Base-by-base conservation (phyloP, 2,329 filamentous ascomycete species). In the Botrytis tulipae region DNA sequence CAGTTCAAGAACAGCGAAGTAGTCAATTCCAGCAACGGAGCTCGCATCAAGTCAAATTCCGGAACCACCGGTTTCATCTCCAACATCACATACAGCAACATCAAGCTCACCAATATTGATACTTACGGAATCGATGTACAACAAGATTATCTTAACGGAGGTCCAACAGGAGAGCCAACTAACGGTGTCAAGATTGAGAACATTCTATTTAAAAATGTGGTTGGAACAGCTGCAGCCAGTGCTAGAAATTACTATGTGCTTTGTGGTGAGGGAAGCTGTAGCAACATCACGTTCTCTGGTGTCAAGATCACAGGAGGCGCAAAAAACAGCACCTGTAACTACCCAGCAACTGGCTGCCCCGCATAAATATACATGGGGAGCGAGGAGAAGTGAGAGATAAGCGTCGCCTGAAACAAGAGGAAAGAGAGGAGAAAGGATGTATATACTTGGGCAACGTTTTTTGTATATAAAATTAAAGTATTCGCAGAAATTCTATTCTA, bases 91-190 rank as follows among this genome's bases (percentile, higher is more conserved):
- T 87, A 85, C 81, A 80, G 82, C 74, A 84, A 85, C 77, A 86
- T 87, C 75, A 81, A 80, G 6, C 77, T 87, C 59, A 80, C 79
- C 51, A 82, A 82, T 70, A 85, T 86, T 75, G 78, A 81, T 46
- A 82, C 83, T 74, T 86, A 87, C 77, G 85, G 85, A 29, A 85
- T 87, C 73, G 85, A 85, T 74, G 82, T 87, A 60, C 82, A 86
- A 80, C 85, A 87, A 80, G 86, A 87, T 77, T 87, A 87, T 76
- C 77, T 85, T 71, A 87, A 87, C 76, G 86, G 83, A 20, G 82
- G 83, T 6, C 78, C 83, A 8, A 83, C 81, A 10, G 83, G 83
- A 1, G 74, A 75, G 16, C 81, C 83, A 9, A 81, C 81, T 1
- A 83, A 83, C 68, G 83, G 83, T 4, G 82, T 84, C 4, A 76